phyloP scores from a whole-genome alignment of 768 basidiomycete genomes.

The Gymnopilus dilepis region DNA sequence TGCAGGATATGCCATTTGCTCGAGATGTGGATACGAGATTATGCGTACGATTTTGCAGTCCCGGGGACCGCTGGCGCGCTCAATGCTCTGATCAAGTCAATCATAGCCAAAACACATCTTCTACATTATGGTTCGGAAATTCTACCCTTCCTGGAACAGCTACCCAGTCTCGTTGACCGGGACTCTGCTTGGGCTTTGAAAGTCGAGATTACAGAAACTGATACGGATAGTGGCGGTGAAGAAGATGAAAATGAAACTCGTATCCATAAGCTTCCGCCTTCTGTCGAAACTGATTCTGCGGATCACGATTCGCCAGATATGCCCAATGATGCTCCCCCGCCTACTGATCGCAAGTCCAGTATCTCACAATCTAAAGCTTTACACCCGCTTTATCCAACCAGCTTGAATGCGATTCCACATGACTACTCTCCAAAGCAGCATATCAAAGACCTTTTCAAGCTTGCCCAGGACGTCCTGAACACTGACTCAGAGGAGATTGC shows the following conservation, averaged over 20 bases:
- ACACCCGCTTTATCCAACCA: constrained; percentile 35
- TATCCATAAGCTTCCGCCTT: constrained; percentile 28
- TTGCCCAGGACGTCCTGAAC: constrained; percentile 60
- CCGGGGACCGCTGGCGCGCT: constrained; percentile 75
- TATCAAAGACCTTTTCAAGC: constrained; percentile 63
- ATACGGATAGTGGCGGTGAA: constrained; percentile 66
- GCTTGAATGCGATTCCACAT: constrained; percentile 32
- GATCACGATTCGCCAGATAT: constrained; percentile 1
- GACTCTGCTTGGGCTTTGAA: constrained; percentile 81
- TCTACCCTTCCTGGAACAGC: constrained; percentile 75
- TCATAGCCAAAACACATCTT: constrained; percentile 79
- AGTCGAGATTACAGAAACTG: constrained; percentile 58
- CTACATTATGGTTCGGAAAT: constrained; percentile 87
- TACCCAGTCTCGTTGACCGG: constrained; percentile 66
- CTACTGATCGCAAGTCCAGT: constrained; percentile 73
- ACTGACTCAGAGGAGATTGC: constrained; percentile 74
- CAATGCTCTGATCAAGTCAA: constrained; percentile 76
- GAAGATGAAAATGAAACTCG: constrained; percentile 51
- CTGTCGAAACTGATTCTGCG: constrained; percentile 6
- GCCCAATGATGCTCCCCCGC: constrained; percentile 25
- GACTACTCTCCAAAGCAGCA: constrained; percentile 60
- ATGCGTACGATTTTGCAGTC: constrained; percentile 82
- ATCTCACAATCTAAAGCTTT: constrained; percentile 60
- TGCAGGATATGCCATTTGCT: constrained; percentile 79
- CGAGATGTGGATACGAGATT: constrained; percentile 77